Conservation (phyloP, 2,329 filamentous ascomycete genomes). For the Sporothrix humicola region DNA sequence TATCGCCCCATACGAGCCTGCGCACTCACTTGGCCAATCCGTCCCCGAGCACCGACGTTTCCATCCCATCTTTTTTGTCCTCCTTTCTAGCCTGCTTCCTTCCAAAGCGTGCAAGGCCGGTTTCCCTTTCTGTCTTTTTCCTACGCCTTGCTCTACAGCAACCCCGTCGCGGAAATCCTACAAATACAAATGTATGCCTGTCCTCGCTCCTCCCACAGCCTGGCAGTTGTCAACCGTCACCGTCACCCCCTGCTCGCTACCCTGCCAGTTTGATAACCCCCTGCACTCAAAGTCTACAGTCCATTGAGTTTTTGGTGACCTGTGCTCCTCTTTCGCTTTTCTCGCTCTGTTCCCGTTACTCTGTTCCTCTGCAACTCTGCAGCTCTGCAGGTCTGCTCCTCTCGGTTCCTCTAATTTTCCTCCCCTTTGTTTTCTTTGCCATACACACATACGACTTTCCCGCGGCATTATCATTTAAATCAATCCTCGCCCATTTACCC, state of each 20-base stretch:
- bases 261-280: not conserved
- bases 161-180: constrained; percentile 11
- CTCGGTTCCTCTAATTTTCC: not conserved
- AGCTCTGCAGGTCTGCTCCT: too few species aligned
- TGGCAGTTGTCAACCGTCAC: not conserved
- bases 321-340: not conserved
- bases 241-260: not conserved
- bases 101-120: not conserved
- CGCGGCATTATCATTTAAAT: constrained; percentile 36
- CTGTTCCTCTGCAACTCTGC: too few species aligned
- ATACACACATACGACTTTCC: constrained; percentile 15
- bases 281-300: constrained; percentile 5
- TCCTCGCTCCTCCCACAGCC: not conserved
- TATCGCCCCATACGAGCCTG: constrained; percentile 28
- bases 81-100: not conserved
- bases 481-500: constrained; percentile 42
- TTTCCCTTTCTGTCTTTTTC: constrained; percentile 18
- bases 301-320: constrained; percentile 12
- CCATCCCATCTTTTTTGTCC: constrained; percentile 22
- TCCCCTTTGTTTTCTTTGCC: not conserved
- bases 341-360: not conserved
- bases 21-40: not conserved
- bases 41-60: constrained; percentile 1
- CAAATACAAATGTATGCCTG: constrained; percentile 4
- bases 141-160: constrained; percentile 3